phyloP scores from a whole-genome alignment of 1,284 basidiomycete genomes.

The Cutaneotrichosporon sp. region DNA sequence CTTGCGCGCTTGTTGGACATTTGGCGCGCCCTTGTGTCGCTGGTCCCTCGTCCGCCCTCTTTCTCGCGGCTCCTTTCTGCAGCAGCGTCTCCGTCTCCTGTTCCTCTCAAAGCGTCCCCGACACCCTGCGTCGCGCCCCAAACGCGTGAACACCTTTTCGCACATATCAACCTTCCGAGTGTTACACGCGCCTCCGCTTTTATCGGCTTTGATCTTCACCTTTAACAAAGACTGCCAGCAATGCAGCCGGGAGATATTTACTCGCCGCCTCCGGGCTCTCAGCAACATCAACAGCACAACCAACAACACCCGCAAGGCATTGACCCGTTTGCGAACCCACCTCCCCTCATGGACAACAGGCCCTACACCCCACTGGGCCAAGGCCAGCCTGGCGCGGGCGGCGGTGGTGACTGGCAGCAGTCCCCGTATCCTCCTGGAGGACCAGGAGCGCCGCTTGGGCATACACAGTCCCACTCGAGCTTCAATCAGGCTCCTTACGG shows the following conservation, averaged over 20 bases:
- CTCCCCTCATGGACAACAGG: not conserved
- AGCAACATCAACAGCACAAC: not conserved
- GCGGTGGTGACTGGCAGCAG: too few species aligned
- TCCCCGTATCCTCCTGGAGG: too few species aligned
- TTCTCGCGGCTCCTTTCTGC: not conserved
- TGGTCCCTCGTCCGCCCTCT: too few species aligned
- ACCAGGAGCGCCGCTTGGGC: not conserved
- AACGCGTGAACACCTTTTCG: too few species aligned
- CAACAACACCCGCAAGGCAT: not conserved
- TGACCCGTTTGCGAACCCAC: not conserved
- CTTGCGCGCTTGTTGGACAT: too few species aligned
- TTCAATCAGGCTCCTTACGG: constrained; percentile 15
- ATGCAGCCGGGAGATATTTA: constrained; percentile 15
- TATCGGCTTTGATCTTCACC: not conserved
- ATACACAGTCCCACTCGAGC: not conserved
- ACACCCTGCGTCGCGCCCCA: too few species aligned
- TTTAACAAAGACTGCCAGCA: not conserved
- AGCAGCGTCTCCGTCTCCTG: not conserved
- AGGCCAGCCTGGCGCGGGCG: not conserved
- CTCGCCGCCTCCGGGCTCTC: constrained; percentile 7
- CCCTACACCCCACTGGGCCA: not conserved
- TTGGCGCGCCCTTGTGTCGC: too few species aligned
- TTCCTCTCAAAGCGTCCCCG: not conserved
- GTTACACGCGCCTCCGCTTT: not conserved
- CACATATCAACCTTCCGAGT: too few species aligned